A percentile compares a stretch with the other conserved stretches of the same genome.
Evolutionary conservation across 2,329 filamentous ascomycete genomes (phyloP).

Genomic region (Cytospora schulzeri): DNA sequence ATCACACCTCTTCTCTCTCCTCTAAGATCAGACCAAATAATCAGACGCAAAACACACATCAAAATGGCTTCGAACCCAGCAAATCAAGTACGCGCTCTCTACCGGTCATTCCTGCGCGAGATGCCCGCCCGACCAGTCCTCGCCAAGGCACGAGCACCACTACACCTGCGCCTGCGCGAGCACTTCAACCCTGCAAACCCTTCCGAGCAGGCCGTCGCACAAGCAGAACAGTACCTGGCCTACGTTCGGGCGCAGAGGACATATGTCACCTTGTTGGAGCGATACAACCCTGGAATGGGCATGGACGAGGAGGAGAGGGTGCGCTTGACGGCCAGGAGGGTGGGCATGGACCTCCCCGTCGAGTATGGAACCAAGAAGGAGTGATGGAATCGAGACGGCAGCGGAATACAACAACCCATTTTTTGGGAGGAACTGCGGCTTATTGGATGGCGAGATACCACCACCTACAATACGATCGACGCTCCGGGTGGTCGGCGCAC

Average conservation of each 20-base stretch:
- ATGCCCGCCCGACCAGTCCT: constrained; percentile 71
- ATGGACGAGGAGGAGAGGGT: constrained; percentile 87
- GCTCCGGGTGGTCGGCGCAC: background rate
- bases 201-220: constrained; percentile 34
- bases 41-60: background rate
- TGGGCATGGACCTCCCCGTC: constrained; percentile 85
- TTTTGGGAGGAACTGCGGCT: background rate
- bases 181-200: constrained; percentile 50
- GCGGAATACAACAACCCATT: background rate
- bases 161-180: constrained; percentile 70
- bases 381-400: background rate
- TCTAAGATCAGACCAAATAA: background rate
- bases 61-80: constrained; percentile 40
- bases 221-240: constrained; percentile 76
- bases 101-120: constrained; percentile 87
- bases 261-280: constrained; percentile 79
- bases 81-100: constrained; percentile 70
- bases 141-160: constrained; percentile 60
- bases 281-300: constrained; percentile 91
- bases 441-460: background rate
- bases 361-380: constrained; percentile 47
- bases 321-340: constrained; percentile 78
- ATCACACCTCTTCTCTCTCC: background rate
- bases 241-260: constrained; percentile 85
- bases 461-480: too few species aligned